A percentile compares a stretch with the other conserved stretches of the same genome.
Conservation (phyloP, 228 moss, liverwort and hornwort species). For the Sphagnum magellanicum region DNA sequence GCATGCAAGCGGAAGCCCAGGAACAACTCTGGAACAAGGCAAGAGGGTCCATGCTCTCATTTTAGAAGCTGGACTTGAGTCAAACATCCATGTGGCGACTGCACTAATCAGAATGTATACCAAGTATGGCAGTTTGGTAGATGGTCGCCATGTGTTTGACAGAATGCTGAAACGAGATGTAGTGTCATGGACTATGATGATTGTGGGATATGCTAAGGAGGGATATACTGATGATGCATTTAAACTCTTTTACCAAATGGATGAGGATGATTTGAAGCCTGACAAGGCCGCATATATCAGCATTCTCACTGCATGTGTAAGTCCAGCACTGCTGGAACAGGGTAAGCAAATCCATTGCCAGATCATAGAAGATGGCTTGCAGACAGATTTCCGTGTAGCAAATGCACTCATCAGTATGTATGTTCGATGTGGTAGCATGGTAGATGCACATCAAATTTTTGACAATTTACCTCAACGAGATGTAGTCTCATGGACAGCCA, state of each 20-base stretch:
- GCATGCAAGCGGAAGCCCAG: not conserved
- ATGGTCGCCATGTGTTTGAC: constrained; percentile 16
- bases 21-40: not conserved
- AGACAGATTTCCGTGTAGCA: not conserved
- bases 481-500: constrained; percentile 3
- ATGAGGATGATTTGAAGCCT: not conserved
- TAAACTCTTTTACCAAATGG: constrained; percentile 1
- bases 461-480: not conserved
- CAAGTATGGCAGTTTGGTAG: constrained; percentile 6
- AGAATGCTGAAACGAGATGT: constrained; percentile 15
- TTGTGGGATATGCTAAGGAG: constrained; percentile 1
- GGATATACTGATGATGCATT: constrained; percentile 1
- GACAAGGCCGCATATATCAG: not conserved
- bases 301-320: constrained; percentile 3
- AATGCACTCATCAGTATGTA: constrained; percentile 5
- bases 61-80: constrained; percentile 6
- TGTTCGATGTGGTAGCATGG: constrained; percentile 1
- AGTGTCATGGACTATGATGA: constrained; percentile 8
- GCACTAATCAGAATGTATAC: constrained; percentile 16
- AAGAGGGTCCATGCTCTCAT: constrained; percentile 11
- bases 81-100: constrained; percentile 14
- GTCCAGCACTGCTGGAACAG: not conserved
- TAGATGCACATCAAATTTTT: constrained; percentile 5
- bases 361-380: not conserved
- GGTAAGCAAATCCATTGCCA: not conserved